These are phyloP conservation scores for Lachnellula willkommii DNA, from an alignment of 2,329 filamentous ascomycete genomes.

Conservation along the genomic window DNA sequence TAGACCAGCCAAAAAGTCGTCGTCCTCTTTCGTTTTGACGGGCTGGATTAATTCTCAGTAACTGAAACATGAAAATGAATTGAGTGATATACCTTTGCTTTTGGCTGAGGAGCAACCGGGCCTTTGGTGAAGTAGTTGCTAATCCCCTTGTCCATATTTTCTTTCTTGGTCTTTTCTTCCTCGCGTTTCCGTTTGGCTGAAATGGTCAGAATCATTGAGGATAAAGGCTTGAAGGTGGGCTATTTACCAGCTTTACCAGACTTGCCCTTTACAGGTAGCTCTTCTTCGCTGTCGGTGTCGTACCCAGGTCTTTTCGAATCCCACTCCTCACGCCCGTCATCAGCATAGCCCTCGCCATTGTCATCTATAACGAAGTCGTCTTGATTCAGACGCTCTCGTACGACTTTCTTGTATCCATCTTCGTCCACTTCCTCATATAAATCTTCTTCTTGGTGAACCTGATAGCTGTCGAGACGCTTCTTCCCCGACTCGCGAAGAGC, in stretches of 20 bases:
- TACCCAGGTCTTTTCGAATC: constrained; percentile 53
- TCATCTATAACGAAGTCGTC: constrained; percentile 99
- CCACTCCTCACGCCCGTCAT: constrained; percentile 95
- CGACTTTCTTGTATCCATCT: constrained; percentile 93
- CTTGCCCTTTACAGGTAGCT: constrained; percentile 46
- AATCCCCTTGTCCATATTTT: constrained; percentile 86
- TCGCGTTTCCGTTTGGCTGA: constrained; percentile 81
- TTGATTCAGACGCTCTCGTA: constrained; percentile 79
- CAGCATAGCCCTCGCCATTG: constrained; percentile 93
- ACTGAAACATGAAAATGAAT: neutral
- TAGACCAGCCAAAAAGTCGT: constrained; percentile 78
- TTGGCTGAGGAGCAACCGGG: constrained; percentile 58
- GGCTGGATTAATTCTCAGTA: constrained; percentile 44
- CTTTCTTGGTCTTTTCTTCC: constrained; percentile 77
- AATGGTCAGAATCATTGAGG: constrained; percentile 3
- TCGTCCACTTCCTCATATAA: constrained; percentile 97
- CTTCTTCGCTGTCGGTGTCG: constrained; percentile 72
- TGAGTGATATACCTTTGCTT: constrained; percentile 64
- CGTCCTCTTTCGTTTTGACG: constrained; percentile 77
- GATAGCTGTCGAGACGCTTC: constrained; percentile 81
- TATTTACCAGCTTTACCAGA: constrained; percentile 38
- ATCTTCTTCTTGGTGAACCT: constrained; percentile 76
- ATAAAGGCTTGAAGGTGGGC: neutral
- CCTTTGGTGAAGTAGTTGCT: constrained; percentile 91
- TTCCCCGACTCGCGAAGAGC: constrained; percentile 84